Evolutionary conservation across 176 grass and related monocot genomes (phyloP).

Genomic region (Aegilops bicornis): DNA sequence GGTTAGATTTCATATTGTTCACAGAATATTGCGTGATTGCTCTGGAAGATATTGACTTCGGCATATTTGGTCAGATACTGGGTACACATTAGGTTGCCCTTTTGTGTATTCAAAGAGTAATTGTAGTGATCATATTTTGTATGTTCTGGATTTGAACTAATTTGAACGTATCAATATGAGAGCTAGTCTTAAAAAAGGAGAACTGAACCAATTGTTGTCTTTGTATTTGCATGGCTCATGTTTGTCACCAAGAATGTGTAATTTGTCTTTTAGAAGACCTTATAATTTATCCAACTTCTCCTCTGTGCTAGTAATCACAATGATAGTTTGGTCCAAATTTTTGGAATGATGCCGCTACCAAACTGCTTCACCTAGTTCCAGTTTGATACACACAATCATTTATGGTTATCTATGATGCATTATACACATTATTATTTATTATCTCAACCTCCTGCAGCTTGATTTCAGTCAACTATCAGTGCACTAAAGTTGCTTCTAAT

Average conservation of each 20-base stretch:
- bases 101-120: constrained; percentile 8
- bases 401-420: neutral
- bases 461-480: constrained; percentile 4
- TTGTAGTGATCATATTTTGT: neutral
- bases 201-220: neutral
- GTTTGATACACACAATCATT: constrained; percentile 4
- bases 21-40: neutral
- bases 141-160: neutral
- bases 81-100: neutral
- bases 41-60: neutral
- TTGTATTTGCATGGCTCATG: constrained; percentile 1
- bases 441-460: neutral
- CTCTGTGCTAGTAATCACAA: neutral
- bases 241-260: neutral
- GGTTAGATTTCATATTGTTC: neutral
- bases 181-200: constrained; percentile 11
- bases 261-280: neutral
- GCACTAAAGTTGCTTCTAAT: constrained; percentile 1
- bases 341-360: neutral
- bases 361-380: neutral
- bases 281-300: neutral
- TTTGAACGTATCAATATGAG: neutral
- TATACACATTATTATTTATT: constrained; percentile 2
- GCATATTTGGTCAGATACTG: constrained; percentile 21
- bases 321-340: neutral